Conservation (phyloP, 2,329 filamentous ascomycete species). For the Colletotrichum tropicicola region DNA sequence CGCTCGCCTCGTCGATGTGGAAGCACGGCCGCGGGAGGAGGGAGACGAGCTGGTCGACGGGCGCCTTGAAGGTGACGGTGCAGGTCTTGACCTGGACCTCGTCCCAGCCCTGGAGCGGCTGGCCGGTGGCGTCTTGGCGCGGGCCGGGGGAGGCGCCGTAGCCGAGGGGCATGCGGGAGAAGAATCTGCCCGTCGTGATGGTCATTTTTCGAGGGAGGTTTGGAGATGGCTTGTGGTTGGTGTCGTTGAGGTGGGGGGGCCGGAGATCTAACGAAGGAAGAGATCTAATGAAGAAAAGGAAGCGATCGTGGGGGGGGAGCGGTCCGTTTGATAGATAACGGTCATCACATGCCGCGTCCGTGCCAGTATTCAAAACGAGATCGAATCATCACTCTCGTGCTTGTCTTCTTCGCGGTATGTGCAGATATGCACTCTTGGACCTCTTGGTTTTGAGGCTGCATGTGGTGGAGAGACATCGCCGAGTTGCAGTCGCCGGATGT, state of each 20-base stretch:
- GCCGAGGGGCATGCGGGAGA: conserved; percentile 12
- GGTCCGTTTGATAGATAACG: neutral
- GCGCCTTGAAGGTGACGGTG: neutral
- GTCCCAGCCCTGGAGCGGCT: conserved; percentile 6
- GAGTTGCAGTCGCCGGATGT: neutral
- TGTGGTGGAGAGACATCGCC: neutral
- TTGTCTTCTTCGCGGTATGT: neutral
- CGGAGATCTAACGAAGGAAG: neutral
- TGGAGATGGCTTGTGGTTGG: neutral
- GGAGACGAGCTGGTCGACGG: conserved; percentile 53
- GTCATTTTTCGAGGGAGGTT: neutral
- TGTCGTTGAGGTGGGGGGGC: neutral
- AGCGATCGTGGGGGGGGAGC: neutral
- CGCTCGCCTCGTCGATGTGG: conserved; percentile 58
- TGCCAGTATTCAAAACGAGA: neutral
- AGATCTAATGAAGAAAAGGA: neutral
- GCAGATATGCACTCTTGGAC: neutral
- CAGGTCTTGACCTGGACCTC: neutral
- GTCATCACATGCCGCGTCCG: neutral
- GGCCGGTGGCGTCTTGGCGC: conserved; percentile 2
- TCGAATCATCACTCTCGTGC: neutral
- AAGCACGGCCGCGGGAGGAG: conserved; percentile 62
- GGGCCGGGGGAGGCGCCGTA: conserved; percentile 3
- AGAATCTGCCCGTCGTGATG: conserved; percentile 4
- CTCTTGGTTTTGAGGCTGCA: neutral